Evolutionary conservation across 2,329 filamentous ascomycete species (phyloP), one percentile per base, ranked within the genome.

Genomic region (Phialocephala sp.): DNA sequence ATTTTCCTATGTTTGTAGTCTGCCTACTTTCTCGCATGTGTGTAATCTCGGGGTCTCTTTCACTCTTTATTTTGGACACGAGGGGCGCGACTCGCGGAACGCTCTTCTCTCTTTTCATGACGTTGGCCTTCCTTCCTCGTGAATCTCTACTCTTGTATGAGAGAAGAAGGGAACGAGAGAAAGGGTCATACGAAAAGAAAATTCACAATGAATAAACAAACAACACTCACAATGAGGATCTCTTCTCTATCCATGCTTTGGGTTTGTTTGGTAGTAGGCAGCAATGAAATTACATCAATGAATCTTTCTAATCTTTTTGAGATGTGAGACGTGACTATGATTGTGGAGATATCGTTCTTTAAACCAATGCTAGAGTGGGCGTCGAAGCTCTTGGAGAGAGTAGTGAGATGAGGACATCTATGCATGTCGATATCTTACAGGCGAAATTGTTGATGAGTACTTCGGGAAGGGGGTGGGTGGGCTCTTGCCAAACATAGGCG

Each of bases 1-100:
- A 54, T 59, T 63, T 68, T 59, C 47, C 66, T 65, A 62, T 63
- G 60, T 62, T 65, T 59, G 32, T 22, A 8, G 32, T 57, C 55
- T 57, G 36, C 8, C n/a, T 57, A 4, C 12, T 55, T 55, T 55
- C 50, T 57, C 35, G 36, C 55, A 57, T 57, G 32, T 57, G 55
- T 57, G 55, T 57, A 57, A 57, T 57, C 35, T 6, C 32, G 20
- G 55, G 35, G 2, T 55, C 32, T 24, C 27, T 57, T 39, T 27
- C 32, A 12, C 32, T 57, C 55, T 37, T n/a, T 57, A 11, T 57
- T 37, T 41, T 41, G 36, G 55, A 37, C 35, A 57, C 55, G 12
- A 39, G 9, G 36, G 18, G 22, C 55, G 27, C 8, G 18, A 22
- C n/a, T 11, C 8, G 8, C 18, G 45, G 3, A 39, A 12, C 14